Evolutionary conservation across 139 green algal genomes (phyloP), one percentile per base, ranked within the genome.

Genomic region (Chlamydomonas schloesseri): DNA sequence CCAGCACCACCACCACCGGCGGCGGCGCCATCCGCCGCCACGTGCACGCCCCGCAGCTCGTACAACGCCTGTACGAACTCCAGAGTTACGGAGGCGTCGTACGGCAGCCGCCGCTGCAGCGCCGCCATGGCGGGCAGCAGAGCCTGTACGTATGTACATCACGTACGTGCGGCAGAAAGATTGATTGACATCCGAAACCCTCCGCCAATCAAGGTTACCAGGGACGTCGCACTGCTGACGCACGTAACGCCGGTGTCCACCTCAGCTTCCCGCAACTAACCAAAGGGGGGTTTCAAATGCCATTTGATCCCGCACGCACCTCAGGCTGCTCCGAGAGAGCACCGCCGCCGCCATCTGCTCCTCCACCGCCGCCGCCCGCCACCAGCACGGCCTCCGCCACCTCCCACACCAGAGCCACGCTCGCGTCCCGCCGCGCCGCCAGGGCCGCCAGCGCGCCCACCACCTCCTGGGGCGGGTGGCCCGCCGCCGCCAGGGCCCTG

Each of bases 361-460:
- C 42, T 13, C 42, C 42, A 8, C 42, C 42, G 42, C 62, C 3
- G 28, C 26, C 26, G 34, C 26, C 62, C 62, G 24, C 6, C 28
- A 0, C 28, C 79, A 85, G 79, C n/a, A 76, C 47, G 21, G n/a
- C 65, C 47, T 60, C 58, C 67, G 69, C 5, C 65, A 33, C 46
- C 79, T 85, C 79, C 79, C 79, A 85, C 31, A 76, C 79, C 42
- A 85, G 31, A 20, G 37, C 79, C 47, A 76, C 47, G 8, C 46
- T 23, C 31, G 79, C 79, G n/a, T 85, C 79, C 23, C 8, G 1
- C 31, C 79, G 79, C 47, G 21, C 47, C n/a, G 79, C 79, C 65
- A 85, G 67, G 24, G 47, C 79, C 67, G 20, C 21, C 67, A 53
- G 42, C 20, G 31, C 79, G 47, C n/a, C n/a, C 47, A 77, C 47